Conservation (phyloP, 106 monocot species). For the Apostasia ramifera region DNA sequence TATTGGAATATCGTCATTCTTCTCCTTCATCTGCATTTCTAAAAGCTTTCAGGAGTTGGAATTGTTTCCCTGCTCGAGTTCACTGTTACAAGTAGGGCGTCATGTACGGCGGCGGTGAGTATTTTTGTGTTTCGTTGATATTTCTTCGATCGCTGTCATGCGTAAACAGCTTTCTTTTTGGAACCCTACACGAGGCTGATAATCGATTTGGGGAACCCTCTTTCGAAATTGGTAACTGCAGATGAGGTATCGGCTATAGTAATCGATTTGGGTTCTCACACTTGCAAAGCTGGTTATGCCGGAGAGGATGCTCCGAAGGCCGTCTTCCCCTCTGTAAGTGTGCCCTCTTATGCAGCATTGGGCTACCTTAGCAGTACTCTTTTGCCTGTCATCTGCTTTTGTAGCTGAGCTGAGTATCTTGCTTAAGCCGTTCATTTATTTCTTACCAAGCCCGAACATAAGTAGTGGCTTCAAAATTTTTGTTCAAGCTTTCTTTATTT, state of each 20-base stretch:
- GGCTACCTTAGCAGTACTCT: no score
- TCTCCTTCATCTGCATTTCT: not conserved
- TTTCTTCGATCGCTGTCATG: no score
- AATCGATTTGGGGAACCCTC: not conserved
- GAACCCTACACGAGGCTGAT: not conserved
- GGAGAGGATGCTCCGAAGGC: constrained; percentile 97
- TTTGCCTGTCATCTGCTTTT: not conserved
- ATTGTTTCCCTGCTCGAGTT: not conserved
- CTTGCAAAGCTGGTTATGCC: constrained; percentile 94
- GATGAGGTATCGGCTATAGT: constrained; percentile 97
- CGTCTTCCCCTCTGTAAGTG: constrained; percentile 89
- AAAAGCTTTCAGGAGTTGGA: not conserved
- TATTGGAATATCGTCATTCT: not conserved
- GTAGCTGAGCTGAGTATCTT: not conserved
- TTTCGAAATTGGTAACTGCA: constrained; percentile 6
- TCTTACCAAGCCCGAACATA: no score
- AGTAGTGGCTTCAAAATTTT: no score
- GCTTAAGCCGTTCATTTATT: no score
- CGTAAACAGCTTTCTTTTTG: not conserved
- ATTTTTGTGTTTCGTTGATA: not conserved
- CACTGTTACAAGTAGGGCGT: not conserved
- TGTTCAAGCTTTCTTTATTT: no score
- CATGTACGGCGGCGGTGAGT: constrained; percentile 9
- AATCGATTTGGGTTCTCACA: constrained; percentile 82
- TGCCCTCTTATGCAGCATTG: not conserved